Percentiles rank a stretch among this genome's conserved stretches.
phyloP scores from a whole-genome alignment of 2,329 filamentous ascomycete species.

The Pestalotiopsis fici region DNA sequence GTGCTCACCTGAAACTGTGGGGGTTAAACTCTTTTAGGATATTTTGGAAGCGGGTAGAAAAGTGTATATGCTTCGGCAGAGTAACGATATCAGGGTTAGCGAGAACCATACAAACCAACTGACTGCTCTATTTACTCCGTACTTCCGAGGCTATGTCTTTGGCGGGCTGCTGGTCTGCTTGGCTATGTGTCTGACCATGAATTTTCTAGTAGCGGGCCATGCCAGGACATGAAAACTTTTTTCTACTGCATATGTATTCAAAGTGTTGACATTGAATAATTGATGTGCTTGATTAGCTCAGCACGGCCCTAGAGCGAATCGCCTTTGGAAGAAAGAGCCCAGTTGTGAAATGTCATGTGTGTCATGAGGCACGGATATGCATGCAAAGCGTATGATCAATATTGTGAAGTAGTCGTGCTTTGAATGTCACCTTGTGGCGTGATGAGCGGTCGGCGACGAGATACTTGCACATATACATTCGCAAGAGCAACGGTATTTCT shows the following conservation, averaged over 20 bases:
- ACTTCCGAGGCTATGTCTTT: too few species aligned
- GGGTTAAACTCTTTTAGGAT: background rate
- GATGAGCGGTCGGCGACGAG: background rate
- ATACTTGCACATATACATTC: background rate
- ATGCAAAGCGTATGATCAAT: background rate
- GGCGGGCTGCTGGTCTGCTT: too few species aligned
- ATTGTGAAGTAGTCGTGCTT: background rate
- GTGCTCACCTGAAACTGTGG: slow-evolving; percentile 1
- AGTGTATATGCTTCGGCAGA: background rate
- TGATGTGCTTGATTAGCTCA: background rate
- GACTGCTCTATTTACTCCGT: background rate
- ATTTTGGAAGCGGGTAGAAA: background rate
- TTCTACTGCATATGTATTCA: too few species aligned
- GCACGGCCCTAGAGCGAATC: background rate
- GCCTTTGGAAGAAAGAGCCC: background rate
- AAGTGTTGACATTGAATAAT: too few species aligned
- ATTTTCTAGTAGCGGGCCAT: background rate
- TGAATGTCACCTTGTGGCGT: background rate
- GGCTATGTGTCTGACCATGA: background rate
- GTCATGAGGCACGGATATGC: background rate
- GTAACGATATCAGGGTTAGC: background rate
- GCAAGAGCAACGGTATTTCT: background rate
- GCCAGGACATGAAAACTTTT: background rate
- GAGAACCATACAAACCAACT: background rate
- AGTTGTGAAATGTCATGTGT: background rate